These are phyloP conservation scores for Agaricus subrufescens DNA, from an alignment of 768 basidiomycete genomes.

Conservation along the genomic window DNA sequence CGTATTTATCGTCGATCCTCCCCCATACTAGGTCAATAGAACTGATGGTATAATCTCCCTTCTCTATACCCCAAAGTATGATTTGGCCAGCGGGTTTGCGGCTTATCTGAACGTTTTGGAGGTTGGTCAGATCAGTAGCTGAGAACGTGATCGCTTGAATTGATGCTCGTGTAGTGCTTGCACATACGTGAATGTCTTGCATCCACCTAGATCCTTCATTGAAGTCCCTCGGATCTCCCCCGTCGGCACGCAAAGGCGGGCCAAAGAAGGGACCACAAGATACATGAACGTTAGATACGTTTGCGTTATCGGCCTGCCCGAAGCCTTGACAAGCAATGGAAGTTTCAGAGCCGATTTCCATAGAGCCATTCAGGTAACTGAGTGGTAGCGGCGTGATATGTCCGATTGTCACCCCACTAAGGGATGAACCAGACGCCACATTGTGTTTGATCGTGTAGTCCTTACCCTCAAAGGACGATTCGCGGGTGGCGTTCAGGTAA, in stretches of 20 bases:
- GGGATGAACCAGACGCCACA: not conserved
- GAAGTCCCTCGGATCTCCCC: slow-evolving; percentile 13
- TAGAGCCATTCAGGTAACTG: not conserved
- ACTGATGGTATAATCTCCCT: not conserved
- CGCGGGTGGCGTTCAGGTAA: slow-evolving; percentile 14
- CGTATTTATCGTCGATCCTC: not conserved
- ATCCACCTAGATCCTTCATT: slow-evolving; percentile 14
- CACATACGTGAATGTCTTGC: slow-evolving; percentile 15
- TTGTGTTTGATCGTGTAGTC: not conserved
- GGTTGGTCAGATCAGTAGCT: not conserved
- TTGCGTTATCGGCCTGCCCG: slow-evolving; percentile 14
- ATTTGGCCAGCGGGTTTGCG: too few species aligned
- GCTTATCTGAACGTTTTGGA: not conserved
- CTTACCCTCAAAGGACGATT: slow-evolving; percentile 12
- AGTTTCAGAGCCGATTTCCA: too few species aligned
- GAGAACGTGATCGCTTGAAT: not conserved
- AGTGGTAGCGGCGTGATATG: not conserved
- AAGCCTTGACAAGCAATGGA: slow-evolving; percentile 13
- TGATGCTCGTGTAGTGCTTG: slow-evolving; percentile 11
- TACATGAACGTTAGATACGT: slow-evolving; percentile 15
- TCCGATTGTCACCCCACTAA: not conserved
- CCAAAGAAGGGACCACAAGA: slow-evolving; percentile 14
- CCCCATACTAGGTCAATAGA: not conserved
- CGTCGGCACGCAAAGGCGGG: slow-evolving; percentile 17
- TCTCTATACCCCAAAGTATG: not conserved